Evolutionary conservation across 345 rosid species (phyloP), one percentile per base, ranked within the genome.

Genomic region (thale cress (Arabidopsis thaliana)): DNA sequence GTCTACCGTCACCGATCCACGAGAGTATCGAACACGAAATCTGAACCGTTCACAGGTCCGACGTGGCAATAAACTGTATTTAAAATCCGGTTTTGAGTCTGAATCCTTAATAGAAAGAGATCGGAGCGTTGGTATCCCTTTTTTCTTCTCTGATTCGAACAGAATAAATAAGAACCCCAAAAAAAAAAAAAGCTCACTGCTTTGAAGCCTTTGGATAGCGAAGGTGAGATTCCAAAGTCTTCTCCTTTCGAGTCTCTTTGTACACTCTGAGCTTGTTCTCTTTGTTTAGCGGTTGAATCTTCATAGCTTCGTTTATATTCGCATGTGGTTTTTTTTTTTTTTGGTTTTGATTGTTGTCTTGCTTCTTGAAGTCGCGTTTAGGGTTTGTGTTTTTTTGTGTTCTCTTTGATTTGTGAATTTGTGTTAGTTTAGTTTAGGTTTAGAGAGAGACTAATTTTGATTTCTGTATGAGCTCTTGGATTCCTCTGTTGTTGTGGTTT

Each of bases 61-160:
- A 86, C 83, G 83, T 87, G 93, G 85, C 85, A 83, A 42, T 87
- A 77, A 84, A 84, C 87, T 46, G 80, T 82, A 79, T 80, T 85
- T 85, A 68, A 90, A 89, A 77, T 84, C 90, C 87, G 89, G 72
- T 83, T 86, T 87, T 84, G 82, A 81, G 85, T 93, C 95, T 95
- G 93, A 59, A 37, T 59, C 64, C 23, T 37, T 37, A 20, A 36
- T 20, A 59, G 16, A 38, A 37, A 59, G 16, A 38, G 22, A 59
- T 64, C 65, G 72, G 64, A 74, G 65, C 57, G 58, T 73, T 34
- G 65, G 65, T 34, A 16, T 16, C 20, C 20, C 20, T 16, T 16
- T 16, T 16, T 16, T 16, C 20, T 16, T 16, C 20, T 75, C 78
- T 67, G 37, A 56, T 75, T 58, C 78, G 59, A 74, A 58, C 14